Conservation (phyloP, 2,329 filamentous ascomycete species). For the Ophiognomonia clavigignenti-juglandacearum region DNA sequence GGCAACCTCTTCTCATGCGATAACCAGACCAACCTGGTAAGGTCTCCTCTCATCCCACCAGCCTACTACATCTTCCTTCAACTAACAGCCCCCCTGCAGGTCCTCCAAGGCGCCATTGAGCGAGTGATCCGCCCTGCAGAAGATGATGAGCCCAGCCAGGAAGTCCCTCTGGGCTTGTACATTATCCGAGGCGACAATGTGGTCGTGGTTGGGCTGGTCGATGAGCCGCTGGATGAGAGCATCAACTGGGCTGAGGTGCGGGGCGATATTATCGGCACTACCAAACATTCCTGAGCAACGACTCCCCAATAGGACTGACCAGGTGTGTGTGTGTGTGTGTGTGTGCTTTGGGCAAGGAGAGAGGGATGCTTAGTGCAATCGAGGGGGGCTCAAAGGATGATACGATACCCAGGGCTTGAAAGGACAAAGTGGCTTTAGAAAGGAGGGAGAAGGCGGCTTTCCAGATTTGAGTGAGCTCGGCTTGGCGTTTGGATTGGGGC, state of each 20-base stretch:
- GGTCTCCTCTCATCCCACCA: conserved; percentile 13
- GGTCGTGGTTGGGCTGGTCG: conserved; percentile 80
- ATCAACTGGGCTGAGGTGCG: conserved; percentile 93
- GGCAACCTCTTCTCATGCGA: conserved; percentile 84
- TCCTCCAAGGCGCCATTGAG: conserved; percentile 78
- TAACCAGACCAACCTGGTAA: conserved; percentile 81
- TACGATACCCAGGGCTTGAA: no score
- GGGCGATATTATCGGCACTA: conserved; percentile 75
- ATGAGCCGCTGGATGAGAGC: conserved; percentile 80
- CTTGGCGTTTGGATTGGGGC: conserved; percentile 1
- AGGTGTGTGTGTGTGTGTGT: no score
- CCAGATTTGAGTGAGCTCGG: not conserved
- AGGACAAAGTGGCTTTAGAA: no score
- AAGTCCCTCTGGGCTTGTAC: conserved; percentile 82
- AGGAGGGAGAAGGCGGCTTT: no score
- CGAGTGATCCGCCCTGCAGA: conserved; percentile 84
- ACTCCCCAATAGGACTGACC: no score
- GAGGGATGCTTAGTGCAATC: no score
- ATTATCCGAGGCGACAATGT: conserved; percentile 94
- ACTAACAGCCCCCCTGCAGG: conserved; percentile 38
- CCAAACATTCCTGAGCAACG: conserved; percentile 69
- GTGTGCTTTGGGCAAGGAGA: no score
- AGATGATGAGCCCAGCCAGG: conserved; percentile 73
- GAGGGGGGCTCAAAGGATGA: no score
- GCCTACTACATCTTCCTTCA: not conserved